phyloP scores from a whole-genome alignment of 2,329 filamentous ascomycete genomes.

The Alternaria brassicae region DNA sequence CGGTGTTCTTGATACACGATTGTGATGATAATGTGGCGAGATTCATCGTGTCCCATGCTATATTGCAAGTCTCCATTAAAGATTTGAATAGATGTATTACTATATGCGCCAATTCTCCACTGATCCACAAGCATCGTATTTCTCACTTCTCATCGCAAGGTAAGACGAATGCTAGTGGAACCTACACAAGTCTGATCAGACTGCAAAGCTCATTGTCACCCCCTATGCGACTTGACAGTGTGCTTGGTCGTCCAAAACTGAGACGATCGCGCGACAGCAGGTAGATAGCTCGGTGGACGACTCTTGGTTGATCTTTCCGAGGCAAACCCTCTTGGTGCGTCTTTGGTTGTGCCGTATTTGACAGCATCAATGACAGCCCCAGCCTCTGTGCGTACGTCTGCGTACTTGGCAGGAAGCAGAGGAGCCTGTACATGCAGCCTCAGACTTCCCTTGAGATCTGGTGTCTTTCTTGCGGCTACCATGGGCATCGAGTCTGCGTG shows the following conservation, averaged over 20 bases:
- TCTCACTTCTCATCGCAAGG: neutral
- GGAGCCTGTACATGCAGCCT: constrained; percentile 31
- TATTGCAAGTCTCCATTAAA: neutral
- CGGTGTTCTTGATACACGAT: neutral
- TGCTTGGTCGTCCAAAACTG: neutral
- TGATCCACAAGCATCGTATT: neutral
- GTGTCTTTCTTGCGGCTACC: constrained; percentile 7
- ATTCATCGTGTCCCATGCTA: neutral
- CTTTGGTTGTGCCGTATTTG: neutral
- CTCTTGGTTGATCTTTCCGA: neutral
- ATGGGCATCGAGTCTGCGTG: constrained; percentile 3
- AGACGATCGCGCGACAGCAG: neutral
- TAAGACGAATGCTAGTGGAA: neutral
- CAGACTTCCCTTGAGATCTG: constrained; percentile 36
- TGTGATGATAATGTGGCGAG: neutral
- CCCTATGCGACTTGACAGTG: neutral
- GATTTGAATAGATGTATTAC: neutral
- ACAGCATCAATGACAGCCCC: constrained; percentile 25
- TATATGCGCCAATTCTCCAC: neutral
- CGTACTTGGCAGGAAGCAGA: constrained; percentile 40
- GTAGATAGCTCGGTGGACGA: neutral
- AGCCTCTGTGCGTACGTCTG: constrained; percentile 32
- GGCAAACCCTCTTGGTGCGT: neutral
- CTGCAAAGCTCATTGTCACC: neutral
- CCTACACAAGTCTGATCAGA: no score